A percentile compares a stretch with the other conserved stretches of the same genome.
phyloP scores from a whole-genome alignment of 1,284 basidiomycete species.

The Sanghuangporus weigelae region DNA sequence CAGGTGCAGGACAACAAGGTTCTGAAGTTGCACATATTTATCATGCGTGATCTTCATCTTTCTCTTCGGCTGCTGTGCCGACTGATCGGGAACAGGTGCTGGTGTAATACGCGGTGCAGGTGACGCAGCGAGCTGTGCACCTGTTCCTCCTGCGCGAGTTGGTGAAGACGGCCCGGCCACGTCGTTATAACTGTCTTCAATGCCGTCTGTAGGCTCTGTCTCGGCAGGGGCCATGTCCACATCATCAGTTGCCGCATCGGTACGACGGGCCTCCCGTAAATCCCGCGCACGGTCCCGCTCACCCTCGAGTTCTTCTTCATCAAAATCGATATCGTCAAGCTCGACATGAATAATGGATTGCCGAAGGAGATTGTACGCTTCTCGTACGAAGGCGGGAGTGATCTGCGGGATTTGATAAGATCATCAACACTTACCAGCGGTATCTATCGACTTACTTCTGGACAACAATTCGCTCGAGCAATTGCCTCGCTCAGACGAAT shows the following conservation, averaged over 20 bases:
- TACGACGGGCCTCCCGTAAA: slow-evolving; percentile 4
- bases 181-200: slow-evolving; percentile 45
- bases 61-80: slow-evolving; percentile 44
- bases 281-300: slow-evolving; percentile 37
- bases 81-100: slow-evolving; percentile 20
- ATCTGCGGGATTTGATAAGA: slow-evolving; percentile 47
- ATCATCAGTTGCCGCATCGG: slow-evolving; percentile 35
- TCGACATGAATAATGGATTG: slow-evolving; percentile 99
- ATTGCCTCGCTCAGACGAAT: slow-evolving; percentile 96
- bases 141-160: slow-evolving; percentile 25
- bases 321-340: slow-evolving; percentile 97
- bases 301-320: slow-evolving; percentile 81
- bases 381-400: slow-evolving; percentile 88
- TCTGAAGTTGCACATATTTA: slow-evolving; percentile 89
- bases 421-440: background rate
- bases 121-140: slow-evolving; percentile 28
- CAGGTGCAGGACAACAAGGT: slow-evolving; percentile 82
- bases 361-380: slow-evolving; percentile 89
- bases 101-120: slow-evolving; percentile 37
- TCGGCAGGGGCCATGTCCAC: slow-evolving; percentile 60
- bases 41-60: slow-evolving; percentile 94
- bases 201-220: slow-evolving; percentile 52
- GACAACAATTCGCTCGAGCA: slow-evolving; percentile 92
- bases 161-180: slow-evolving; percentile 28
- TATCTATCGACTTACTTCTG: slow-evolving; percentile 52